Percentiles rank a stretch among this genome's conserved stretches.
Evolutionary conservation across 805 yeast species (phyloP).

Genomic region (Metschnikowia continentalis): DNA sequence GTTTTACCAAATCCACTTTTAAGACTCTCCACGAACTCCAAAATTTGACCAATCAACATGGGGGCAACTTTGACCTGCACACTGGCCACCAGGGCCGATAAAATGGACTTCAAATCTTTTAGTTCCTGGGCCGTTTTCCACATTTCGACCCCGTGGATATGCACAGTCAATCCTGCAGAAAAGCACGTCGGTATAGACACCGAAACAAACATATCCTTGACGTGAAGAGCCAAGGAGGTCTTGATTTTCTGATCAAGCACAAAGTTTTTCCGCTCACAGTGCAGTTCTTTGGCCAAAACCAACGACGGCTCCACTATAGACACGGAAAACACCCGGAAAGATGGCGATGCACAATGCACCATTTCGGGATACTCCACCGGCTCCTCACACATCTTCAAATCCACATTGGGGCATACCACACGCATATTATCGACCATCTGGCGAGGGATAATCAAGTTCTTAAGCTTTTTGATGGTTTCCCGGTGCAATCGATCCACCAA

Average conservation of each 20-base stretch:
- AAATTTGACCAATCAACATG: slow-evolving; percentile 22
- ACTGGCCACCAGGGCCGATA: background rate
- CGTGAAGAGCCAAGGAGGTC: slow-evolving; percentile 26
- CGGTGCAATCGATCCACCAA: slow-evolving; percentile 65
- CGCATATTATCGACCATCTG: slow-evolving; percentile 42
- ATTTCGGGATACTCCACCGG: slow-evolving; percentile 18
- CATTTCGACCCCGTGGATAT: slow-evolving; percentile 31
- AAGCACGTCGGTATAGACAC: slow-evolving; percentile 21
- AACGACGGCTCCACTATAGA: slow-evolving; percentile 34
- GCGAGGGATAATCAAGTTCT: slow-evolving; percentile 25
- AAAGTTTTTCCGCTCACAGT: slow-evolving; percentile 7
- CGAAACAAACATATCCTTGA: slow-evolving; percentile 23
- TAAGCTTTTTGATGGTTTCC: slow-evolving; percentile 47
- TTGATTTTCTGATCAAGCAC: slow-evolving; percentile 14
- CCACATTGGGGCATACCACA: slow-evolving; percentile 44
- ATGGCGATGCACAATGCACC: slow-evolving; percentile 27
- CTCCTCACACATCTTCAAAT: slow-evolving; percentile 35
- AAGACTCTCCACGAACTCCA: slow-evolving; percentile 14
- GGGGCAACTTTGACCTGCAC: slow-evolving; percentile 13
- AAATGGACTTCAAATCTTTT: background rate
- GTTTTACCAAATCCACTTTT: slow-evolving; percentile 15
- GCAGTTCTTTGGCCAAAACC: slow-evolving; percentile 23
- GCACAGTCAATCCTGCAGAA: slow-evolving; percentile 8
- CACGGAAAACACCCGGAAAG: slow-evolving; percentile 24
- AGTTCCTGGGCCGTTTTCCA: slow-evolving; percentile 25